These are phyloP conservation scores for Boletus pseudo-olivaceus DNA, from an alignment of 768 basidiomycete genomes.

Conservation along the genomic window DNA sequence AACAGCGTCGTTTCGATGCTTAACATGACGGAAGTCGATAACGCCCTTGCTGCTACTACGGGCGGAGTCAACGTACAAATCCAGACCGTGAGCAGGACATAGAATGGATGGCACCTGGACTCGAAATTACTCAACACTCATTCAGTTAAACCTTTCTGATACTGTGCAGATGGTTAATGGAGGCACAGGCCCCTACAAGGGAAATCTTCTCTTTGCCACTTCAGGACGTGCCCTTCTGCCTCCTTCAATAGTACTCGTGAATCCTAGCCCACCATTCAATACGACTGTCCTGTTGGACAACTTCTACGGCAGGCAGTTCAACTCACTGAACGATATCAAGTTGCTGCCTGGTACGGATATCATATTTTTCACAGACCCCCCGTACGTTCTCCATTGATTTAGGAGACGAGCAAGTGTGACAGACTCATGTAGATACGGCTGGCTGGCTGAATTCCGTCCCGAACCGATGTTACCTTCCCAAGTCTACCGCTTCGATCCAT, in stretches of 20 bases:
- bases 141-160: conserved; percentile 55
- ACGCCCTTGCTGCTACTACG: conserved; percentile 35
- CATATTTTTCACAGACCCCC: conserved; percentile 74
- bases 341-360: conserved; percentile 63
- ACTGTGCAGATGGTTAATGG: conserved; percentile 70
- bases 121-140: conserved; percentile 2
- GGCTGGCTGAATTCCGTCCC: conserved; percentile 62
- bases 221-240: conserved; percentile 64
- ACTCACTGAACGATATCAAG: conserved; percentile 78
- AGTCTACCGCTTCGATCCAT: conserved; percentile 71
- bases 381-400: conserved; percentile 38
- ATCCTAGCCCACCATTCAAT: conserved; percentile 62
- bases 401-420: neutral
- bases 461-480: conserved; percentile 65
- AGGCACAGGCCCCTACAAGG: conserved; percentile 60
- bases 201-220: conserved; percentile 56
- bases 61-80: conserved; percentile 48
- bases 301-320: conserved; percentile 78
- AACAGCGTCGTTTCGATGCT: conserved; percentile 65
- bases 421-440: conserved; percentile 51
- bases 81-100: conserved; percentile 29
- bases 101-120: neutral
- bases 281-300: conserved; percentile 72
- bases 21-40: conserved; percentile 53
- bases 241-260: conserved; percentile 61